Evolutionary conservation across 2,329 filamentous ascomycete genomes (phyloP).

Genomic region (Venturia carpophila): DNA sequence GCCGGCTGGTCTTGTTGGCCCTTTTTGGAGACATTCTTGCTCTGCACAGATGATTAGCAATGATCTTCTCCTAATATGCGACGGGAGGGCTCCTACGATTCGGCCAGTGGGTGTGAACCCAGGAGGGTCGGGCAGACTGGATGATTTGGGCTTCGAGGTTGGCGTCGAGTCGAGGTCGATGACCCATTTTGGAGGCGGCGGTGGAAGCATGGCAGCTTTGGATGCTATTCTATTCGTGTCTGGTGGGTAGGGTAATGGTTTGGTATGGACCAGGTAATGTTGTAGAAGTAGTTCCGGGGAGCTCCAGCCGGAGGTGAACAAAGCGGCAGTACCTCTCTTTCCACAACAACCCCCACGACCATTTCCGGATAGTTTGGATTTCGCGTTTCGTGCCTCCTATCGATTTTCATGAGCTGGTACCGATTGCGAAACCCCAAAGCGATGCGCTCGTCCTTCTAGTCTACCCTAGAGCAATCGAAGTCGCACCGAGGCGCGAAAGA

Average conservation of each 20-base stretch:
- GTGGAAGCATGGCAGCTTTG: slow-evolving; percentile 24
- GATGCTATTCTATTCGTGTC: not conserved
- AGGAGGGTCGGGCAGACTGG: slow-evolving; percentile 72
- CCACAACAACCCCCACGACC: not conserved
- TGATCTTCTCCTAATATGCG: not conserved
- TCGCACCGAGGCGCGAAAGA: not conserved
- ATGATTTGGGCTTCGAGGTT: slow-evolving; percentile 55
- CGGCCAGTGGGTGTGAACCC: slow-evolving; percentile 56
- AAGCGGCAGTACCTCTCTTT: not conserved
- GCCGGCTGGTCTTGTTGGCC: slow-evolving; percentile 32
- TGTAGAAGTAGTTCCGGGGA: not conserved
- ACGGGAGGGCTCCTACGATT: not conserved
- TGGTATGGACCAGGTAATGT: not conserved
- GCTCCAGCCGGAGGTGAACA: not conserved
- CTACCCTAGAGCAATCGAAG: not conserved
- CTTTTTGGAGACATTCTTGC: slow-evolving; percentile 13
- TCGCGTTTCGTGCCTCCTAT: not conserved
- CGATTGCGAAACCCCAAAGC: not conserved
- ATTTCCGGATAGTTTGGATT: not conserved
- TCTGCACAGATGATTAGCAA: slow-evolving; percentile 8
- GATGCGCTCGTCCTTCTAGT: not conserved
- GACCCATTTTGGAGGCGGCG: slow-evolving; percentile 69
- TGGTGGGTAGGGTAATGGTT: not conserved
- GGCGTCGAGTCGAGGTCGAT: slow-evolving; percentile 67
- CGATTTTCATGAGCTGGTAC: not conserved